phyloP scores from a whole-genome alignment of 2,329 filamentous ascomycete species.

The Penicillium digitatum region DNA sequence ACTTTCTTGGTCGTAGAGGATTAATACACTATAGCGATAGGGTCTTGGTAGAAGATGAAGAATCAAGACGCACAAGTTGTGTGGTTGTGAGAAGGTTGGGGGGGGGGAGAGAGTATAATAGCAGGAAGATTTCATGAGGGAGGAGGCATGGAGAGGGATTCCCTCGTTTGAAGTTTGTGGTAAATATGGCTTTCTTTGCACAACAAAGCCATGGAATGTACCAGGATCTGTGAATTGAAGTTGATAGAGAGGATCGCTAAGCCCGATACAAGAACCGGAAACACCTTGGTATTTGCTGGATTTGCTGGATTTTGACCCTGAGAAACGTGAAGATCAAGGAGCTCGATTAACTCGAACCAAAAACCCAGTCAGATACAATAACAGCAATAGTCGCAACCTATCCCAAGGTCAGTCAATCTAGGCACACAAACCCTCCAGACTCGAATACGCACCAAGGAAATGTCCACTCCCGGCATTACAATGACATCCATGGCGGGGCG shows the following conservation, averaged over 20 bases:
- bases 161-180: neutral
- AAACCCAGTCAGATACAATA: slow-evolving; percentile 20
- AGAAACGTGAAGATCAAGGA: neutral
- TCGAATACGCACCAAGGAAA: slow-evolving; percentile 20
- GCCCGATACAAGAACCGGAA: neutral
- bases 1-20: no score
- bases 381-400: slow-evolving; percentile 21
- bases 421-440: neutral
- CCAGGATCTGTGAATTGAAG: neutral
- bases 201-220: neutral
- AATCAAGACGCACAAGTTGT: no score
- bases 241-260: neutral
- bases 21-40: no score
- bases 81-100: no score
- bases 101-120: no score
- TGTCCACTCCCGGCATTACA: slow-evolving; percentile 25
- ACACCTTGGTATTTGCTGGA: slow-evolving; percentile 6
- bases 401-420: neutral
- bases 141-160: neutral
- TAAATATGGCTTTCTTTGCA: neutral
- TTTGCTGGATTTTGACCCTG: neutral
- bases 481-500: slow-evolving; percentile 26
- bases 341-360: slow-evolving; percentile 11
- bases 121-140: no score
- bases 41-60: no score